Percentiles rank a stretch among this genome's conserved stretches.
phyloP scores from a whole-genome alignment of 139 green algal genomes.

The Chlorella vulgaris region DNA sequence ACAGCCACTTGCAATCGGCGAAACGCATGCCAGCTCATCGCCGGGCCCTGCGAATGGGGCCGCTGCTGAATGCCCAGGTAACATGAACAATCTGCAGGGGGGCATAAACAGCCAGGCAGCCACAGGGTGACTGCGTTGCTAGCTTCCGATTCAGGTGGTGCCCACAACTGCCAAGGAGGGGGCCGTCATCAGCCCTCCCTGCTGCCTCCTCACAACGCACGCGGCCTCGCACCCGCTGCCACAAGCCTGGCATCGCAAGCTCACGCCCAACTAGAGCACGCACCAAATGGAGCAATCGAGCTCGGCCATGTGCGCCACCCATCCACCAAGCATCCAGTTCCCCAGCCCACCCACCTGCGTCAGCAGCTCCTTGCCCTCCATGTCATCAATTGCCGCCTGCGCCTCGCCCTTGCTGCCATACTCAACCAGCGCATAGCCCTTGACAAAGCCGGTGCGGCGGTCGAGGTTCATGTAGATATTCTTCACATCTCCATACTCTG shows the following conservation, averaged over 20 bases:
- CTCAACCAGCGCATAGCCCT: conserved; percentile 92
- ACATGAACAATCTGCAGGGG: conserved; percentile 56
- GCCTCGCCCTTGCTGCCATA: conserved; percentile 88
- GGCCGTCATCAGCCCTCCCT: no score
- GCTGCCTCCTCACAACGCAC: no score
- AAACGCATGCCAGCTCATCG: conserved; percentile 16
- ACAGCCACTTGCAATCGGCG: background rate
- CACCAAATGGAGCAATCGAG: no score
- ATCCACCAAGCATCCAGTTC: background rate
- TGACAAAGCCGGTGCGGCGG: conserved; percentile 72
- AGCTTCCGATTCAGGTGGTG: no score
- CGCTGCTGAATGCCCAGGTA: conserved; percentile 73
- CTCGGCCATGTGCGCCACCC: no score
- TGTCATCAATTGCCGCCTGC: conserved; percentile 78
- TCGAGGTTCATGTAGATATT: conserved; percentile 98
- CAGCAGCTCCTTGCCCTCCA: conserved; percentile 89
- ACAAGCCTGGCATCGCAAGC: no score
- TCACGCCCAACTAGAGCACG: no score
- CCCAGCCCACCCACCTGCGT: conserved; percentile 40
- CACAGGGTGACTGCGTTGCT: no score
- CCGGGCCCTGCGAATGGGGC: conserved; percentile 31
- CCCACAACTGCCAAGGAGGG: no score
- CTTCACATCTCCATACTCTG: conserved; percentile 93
- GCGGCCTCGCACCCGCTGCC: no score
- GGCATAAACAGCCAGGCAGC: background rate